Percentiles rank a stretch among this genome's conserved stretches.
These are phyloP conservation scores for Lachancea kluyveri DNA, from an alignment of 805 yeast species.

Conservation along the genomic window DNA sequence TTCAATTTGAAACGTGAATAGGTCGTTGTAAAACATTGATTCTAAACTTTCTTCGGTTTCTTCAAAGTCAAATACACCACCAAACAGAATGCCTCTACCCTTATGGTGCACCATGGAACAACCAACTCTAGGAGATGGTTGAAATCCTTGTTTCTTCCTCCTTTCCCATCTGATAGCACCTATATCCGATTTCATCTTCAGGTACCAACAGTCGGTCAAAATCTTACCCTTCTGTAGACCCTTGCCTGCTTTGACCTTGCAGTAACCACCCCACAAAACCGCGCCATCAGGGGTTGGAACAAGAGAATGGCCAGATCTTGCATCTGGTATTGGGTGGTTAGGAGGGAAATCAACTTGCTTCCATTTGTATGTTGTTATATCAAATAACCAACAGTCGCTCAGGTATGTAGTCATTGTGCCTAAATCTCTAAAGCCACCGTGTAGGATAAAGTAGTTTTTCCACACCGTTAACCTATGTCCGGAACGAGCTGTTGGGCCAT, in stretches of 20 bases:
- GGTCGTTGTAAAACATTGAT: slow-evolving; percentile 74
- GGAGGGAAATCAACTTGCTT: slow-evolving; percentile 80
- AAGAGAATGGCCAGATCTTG: slow-evolving; percentile 89
- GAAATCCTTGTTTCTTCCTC: slow-evolving; percentile 81
- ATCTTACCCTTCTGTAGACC: slow-evolving; percentile 90
- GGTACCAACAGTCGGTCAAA: slow-evolving; percentile 75
- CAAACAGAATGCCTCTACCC: slow-evolving; percentile 88
- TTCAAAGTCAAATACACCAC: slow-evolving; percentile 92
- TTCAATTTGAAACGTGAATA: slow-evolving; percentile 78
- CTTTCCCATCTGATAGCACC: slow-evolving; percentile 77
- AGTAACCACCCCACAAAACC: slow-evolving; percentile 86
- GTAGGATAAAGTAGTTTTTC: slow-evolving; percentile 82
- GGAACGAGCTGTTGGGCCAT: slow-evolving; percentile 78
- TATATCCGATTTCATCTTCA: slow-evolving; percentile 82
- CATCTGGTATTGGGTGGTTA: slow-evolving; percentile 76
- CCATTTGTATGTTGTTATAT: slow-evolving; percentile 87
- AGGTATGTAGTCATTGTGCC: slow-evolving; percentile 79
- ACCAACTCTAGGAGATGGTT: slow-evolving; percentile 92
- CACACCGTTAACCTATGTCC: slow-evolving; percentile 89
- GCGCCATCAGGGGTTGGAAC: slow-evolving; percentile 79
- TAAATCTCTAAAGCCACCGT: slow-evolving; percentile 91
- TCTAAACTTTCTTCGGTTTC: slow-evolving; percentile 91
- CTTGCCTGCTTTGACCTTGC: slow-evolving; percentile 84
- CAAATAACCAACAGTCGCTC: slow-evolving; percentile 88
- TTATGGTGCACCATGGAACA: slow-evolving; percentile 83